A percentile compares a stretch with the other conserved stretches of the same genome.
Evolutionary conservation across 768 basidiomycete genomes (phyloP).

Genomic region (Pulveroboletus sp.): DNA sequence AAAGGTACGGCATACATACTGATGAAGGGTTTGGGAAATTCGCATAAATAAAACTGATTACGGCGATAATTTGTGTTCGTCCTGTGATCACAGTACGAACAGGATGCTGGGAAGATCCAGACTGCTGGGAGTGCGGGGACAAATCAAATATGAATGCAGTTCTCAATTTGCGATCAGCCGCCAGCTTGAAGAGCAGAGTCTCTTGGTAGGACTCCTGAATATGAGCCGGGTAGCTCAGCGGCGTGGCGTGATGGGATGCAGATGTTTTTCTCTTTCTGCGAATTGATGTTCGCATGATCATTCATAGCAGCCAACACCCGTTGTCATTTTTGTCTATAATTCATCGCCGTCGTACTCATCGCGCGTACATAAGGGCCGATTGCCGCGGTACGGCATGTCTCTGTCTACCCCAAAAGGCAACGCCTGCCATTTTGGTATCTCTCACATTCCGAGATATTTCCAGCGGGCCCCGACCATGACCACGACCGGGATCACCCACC

Average conservation of each 20-base stretch:
- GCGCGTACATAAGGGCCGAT: constrained; percentile 31
- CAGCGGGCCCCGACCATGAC: not conserved
- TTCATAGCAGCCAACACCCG: not conserved
- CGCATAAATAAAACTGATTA: constrained; percentile 8
- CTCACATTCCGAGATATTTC: constrained; percentile 10
- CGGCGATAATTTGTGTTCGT: constrained; percentile 4
- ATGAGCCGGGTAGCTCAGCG: not conserved
- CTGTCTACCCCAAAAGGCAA: constrained; percentile 26
- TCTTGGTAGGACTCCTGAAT: not conserved
- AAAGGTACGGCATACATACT: constrained; percentile 2
- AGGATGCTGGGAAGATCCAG: not conserved
- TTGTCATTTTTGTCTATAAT: not conserved
- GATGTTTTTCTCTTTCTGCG: not conserved
- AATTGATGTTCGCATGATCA: not conserved
- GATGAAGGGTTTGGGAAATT: constrained; percentile 11
- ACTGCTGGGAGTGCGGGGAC: constrained; percentile 1
- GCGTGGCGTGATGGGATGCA: not conserved
- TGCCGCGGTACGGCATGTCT: constrained; percentile 28
- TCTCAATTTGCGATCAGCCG: not conserved
- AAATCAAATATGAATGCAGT: not conserved
- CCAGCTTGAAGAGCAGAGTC: too few relatives aligned
- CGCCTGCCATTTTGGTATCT: constrained; percentile 15
- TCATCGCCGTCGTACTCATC: constrained; percentile 12
- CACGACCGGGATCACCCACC: constrained; percentile 12
- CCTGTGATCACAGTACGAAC: constrained; percentile 1